Evolutionary conservation across 495 filamentous ascomycete species (phyloP).

Genomic region (Penicillium verhagenii): DNA sequence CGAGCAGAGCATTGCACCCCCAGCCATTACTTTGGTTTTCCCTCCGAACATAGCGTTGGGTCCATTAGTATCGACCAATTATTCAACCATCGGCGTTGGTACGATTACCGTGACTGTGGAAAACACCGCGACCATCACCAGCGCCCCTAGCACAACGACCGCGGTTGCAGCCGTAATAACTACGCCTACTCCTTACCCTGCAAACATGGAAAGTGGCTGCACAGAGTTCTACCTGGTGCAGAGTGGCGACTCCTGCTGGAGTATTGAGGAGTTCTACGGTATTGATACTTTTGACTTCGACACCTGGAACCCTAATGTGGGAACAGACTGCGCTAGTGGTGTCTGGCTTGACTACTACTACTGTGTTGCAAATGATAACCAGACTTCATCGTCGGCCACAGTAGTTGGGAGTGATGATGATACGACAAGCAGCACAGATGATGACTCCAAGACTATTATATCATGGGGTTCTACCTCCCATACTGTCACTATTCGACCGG

Average conservation of each 20-base stretch:
- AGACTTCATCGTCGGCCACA: not conserved
- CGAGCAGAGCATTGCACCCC: not conserved
- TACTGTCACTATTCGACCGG: not conserved
- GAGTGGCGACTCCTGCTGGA: slow-evolving; percentile 6
- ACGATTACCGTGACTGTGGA: no score
- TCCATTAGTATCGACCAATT: not conserved
- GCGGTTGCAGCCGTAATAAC: not conserved
- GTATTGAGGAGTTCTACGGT: not conserved
- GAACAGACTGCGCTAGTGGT: not conserved
- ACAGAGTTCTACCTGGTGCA: slow-evolving; percentile 7
- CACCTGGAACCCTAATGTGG: not conserved
- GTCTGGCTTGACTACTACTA: not conserved
- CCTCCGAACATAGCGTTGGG: not conserved
- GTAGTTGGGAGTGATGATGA: not conserved
- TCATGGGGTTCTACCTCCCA: not conserved
- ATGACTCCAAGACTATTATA: not conserved
- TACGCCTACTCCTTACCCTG: no score
- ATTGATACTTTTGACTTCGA: not conserved
- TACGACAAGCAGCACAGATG: not conserved
- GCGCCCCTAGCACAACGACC: not conserved
- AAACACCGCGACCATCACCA: not conserved
- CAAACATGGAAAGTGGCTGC: not conserved
- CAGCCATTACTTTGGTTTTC: not conserved
- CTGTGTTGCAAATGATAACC: not conserved
- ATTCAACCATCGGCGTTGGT: not conserved